phyloP scores from a whole-genome alignment of 2,329 filamentous ascomycete genomes.

The Grosmannia penicillata region DNA sequence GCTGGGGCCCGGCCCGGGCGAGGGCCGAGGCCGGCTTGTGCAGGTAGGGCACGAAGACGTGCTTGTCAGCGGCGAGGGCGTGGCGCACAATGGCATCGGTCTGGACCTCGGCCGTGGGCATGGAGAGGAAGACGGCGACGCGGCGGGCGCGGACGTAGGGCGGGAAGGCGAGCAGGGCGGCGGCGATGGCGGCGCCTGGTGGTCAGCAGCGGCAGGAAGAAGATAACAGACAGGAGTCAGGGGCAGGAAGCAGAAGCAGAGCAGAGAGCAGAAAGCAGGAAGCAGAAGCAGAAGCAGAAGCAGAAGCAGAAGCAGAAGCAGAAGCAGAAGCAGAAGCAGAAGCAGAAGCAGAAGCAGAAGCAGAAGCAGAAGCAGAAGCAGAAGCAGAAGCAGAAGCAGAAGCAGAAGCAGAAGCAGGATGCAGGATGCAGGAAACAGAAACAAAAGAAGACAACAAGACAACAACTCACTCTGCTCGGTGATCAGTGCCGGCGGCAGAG shows the following conservation, averaged over 20 bases:
- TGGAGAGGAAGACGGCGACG: slow-evolving; percentile 82
- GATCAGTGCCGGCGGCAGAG: slow-evolving; percentile 46
- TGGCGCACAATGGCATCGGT: slow-evolving; percentile 71
- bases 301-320: too few relatives aligned
- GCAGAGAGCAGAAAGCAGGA: not conserved
- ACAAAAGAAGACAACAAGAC: not conserved
- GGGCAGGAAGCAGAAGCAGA: not conserved
- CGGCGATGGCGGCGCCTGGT: slow-evolving; percentile 50
- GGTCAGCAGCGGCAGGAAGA: not conserved
- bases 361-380: not conserved
- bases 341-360: not conserved
- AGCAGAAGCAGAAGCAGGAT: not conserved
- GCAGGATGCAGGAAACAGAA: not conserved
- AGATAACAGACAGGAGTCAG: not conserved
- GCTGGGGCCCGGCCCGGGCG: not conserved
- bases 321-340: not conserved
- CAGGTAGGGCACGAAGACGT: slow-evolving; percentile 85
- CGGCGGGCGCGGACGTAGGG: slow-evolving; percentile 62
- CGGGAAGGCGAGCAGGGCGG: slow-evolving; percentile 48
- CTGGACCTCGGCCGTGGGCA: slow-evolving; percentile 77
- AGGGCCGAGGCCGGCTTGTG: slow-evolving; percentile 38
- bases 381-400: not conserved
- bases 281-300: too few relatives aligned
- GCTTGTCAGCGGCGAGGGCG: slow-evolving; percentile 62
- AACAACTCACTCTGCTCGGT: slow-evolving; percentile 50